These are phyloP conservation scores for Aquilaria agallochum DNA, from an alignment of 441 rosid species.

Conservation along the genomic window DNA sequence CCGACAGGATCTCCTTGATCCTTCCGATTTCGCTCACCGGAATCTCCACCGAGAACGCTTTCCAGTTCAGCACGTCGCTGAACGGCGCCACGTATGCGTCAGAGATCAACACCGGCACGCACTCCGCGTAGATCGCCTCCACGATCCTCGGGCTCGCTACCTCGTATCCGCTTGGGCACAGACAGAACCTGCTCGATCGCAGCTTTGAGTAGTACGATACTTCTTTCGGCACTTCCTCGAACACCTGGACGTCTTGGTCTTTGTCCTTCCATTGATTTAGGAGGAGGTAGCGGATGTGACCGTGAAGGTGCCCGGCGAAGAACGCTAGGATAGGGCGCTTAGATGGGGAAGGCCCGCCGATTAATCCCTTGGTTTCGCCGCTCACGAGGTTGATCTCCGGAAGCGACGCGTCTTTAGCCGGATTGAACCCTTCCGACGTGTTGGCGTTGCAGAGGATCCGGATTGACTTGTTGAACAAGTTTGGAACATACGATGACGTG, in stretches of 20 bases:
- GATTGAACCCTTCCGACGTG: slow-evolving; percentile 33
- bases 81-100: slow-evolving; percentile 29
- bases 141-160: slow-evolving; percentile 35
- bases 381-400: slow-evolving; percentile 29
- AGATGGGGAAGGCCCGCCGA: slow-evolving; percentile 18
- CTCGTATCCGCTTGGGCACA: slow-evolving; percentile 39
- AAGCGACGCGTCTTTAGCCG: slow-evolving; percentile 32
- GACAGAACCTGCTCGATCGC: slow-evolving; percentile 29
- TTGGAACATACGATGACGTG: slow-evolving; percentile 29
- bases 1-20: slow-evolving; percentile 21
- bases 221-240: slow-evolving; percentile 19
- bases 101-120: slow-evolving; percentile 34
- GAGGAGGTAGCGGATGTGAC: slow-evolving; percentile 26
- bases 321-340: slow-evolving; percentile 25
- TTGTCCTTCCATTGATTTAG: slow-evolving; percentile 25
- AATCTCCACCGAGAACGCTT: slow-evolving; percentile 23
- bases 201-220: slow-evolving; percentile 23
- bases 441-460: slow-evolving; percentile 39
- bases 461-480: slow-evolving; percentile 25
- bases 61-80: slow-evolving; percentile 34
- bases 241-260: slow-evolving; percentile 25
- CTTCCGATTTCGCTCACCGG: slow-evolving; percentile 26
- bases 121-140: slow-evolving; percentile 36
- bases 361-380: slow-evolving; percentile 19
- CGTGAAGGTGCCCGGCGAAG: slow-evolving; percentile 24